A percentile compares a stretch with the other conserved stretches of the same genome.
These are phyloP conservation scores for Gardenia jasminoides DNA, from an alignment of 257 asterid genomes.

Conservation along the genomic window DNA sequence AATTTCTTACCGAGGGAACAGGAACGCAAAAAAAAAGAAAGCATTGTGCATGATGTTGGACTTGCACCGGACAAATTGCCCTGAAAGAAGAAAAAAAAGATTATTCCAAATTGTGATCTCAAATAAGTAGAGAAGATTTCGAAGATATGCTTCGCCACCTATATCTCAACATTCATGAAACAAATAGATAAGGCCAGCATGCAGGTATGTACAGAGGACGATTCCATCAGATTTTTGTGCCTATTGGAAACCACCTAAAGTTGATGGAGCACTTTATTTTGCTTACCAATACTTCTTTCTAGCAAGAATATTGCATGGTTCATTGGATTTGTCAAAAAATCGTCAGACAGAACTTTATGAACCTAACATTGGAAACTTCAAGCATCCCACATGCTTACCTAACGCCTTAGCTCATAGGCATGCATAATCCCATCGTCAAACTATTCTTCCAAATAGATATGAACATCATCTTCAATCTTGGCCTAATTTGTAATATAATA, in stretches of 20 bases:
- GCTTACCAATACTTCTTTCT: neutral
- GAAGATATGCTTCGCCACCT: neutral
- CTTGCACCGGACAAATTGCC: neutral
- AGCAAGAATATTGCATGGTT: conserved; percentile 1
- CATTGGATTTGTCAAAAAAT: conserved; percentile 23
- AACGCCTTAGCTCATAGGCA: conserved; percentile 10
- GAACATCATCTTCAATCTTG: conserved; percentile 12
- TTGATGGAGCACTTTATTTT: neutral
- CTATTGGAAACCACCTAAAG: neutral
- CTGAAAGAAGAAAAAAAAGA: neutral
- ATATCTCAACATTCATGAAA: neutral
- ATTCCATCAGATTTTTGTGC: neutral
- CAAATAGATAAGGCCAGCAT: neutral
- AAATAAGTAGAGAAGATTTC: neutral
- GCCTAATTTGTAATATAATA: conserved; percentile 2
- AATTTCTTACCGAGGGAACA: too few relatives aligned
- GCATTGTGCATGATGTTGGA: neutral
- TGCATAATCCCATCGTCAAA: neutral
- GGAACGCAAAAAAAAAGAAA: too few relatives aligned
- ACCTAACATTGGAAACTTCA: conserved; percentile 17
- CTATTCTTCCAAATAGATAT: neutral
- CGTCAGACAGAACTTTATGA: conserved; percentile 1
- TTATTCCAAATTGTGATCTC: neutral
- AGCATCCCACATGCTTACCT: conserved; percentile 14
- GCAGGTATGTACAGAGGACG: neutral